Base-by-base conservation (phyloP, 345 rosid genomes). In the Noccaea bulbosa region DNA sequence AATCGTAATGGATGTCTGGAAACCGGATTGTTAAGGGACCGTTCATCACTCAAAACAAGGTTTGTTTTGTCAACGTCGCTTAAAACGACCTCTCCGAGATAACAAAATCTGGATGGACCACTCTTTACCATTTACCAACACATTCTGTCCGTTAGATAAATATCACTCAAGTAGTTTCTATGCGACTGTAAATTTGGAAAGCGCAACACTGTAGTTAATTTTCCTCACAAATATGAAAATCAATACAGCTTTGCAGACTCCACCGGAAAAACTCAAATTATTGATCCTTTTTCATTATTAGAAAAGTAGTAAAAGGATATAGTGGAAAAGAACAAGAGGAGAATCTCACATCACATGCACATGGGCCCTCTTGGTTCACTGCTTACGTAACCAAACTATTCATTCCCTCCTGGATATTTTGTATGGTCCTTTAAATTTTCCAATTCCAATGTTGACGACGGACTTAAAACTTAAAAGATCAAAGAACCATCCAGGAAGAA, bases 321-420 rank as follows among this genome's bases (percentile, higher is more conserved):
- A 15, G 22, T 8, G 10, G 6, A 15, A 45, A 15, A n/a, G n/a
- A n/a, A 45, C 17, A 17, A 7, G 2, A 40, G 4, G 11, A 58
- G 48, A 58, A 40, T 59, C 38, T 43, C 50, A 24, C 50, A 24
- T 61, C 47, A 40, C 38, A 60, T 60, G 38, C 37, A n/a, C 50
- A 60, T 41, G 38, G 65, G 65, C 8, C 8, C n/a, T 37, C 15
- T 6, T 5, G 7, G 30, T 27, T 57, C 47, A 58, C 10, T 58
- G 63, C 33, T 38, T 58, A 38, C 46, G 4, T 58, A 20, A 7
- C 30, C 10, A 6, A 56, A 37, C 11, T 37, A 56, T 35, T 56
- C 7, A 5, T 33, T 6, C 22, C n/a, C 34, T 37, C 14, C 4
- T 16, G 11, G 40, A 40, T 59, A 60, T 22, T 9, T 10, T 9